phyloP scores from a whole-genome alignment of 1,284 basidiomycete species.

The Hymenochaete sp. region DNA sequence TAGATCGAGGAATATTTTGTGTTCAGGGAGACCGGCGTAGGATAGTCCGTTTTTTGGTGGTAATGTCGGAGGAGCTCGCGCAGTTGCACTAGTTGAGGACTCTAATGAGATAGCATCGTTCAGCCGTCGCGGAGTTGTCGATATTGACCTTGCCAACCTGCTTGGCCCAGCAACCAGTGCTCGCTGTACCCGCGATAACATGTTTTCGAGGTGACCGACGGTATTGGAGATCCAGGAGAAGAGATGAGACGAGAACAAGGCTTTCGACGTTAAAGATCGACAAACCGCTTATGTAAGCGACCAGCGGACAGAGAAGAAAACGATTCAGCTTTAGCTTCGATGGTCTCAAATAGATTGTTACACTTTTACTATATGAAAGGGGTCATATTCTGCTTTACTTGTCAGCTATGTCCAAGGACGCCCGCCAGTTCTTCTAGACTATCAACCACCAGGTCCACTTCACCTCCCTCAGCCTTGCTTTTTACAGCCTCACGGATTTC shows the following conservation, averaged over 20 bases:
- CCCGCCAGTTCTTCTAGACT: conserved; percentile 35
- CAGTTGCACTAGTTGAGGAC: background rate
- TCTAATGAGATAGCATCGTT: background rate
- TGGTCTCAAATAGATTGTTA: background rate
- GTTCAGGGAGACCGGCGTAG: conserved; percentile 13
- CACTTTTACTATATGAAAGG: background rate
- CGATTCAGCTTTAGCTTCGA: background rate
- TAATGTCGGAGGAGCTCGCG: background rate
- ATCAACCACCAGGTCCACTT: conserved; percentile 39
- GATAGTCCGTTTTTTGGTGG: conserved; percentile 11
- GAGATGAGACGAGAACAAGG: background rate
- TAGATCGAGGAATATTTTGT: conserved; percentile 35
- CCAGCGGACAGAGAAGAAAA: background rate
- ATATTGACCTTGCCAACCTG: conserved; percentile 7
- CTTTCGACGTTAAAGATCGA: background rate
- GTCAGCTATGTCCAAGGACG: conserved; percentile 14
- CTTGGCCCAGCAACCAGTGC: conserved; percentile 4
- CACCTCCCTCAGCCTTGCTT: conserved; percentile 38
- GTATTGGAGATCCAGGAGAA: background rate
- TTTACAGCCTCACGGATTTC: conserved; percentile 23
- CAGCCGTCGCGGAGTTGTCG: conserved; percentile 1
- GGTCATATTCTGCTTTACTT: background rate
- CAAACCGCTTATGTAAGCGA: background rate
- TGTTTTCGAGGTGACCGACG: background rate
- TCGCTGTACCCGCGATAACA: conserved; percentile 13